Percentiles rank a stretch among this genome's conserved stretches.
phyloP scores from a whole-genome alignment of 371 early-diverging fungal genomes.

The Rhizopus arrhizus region DNA sequence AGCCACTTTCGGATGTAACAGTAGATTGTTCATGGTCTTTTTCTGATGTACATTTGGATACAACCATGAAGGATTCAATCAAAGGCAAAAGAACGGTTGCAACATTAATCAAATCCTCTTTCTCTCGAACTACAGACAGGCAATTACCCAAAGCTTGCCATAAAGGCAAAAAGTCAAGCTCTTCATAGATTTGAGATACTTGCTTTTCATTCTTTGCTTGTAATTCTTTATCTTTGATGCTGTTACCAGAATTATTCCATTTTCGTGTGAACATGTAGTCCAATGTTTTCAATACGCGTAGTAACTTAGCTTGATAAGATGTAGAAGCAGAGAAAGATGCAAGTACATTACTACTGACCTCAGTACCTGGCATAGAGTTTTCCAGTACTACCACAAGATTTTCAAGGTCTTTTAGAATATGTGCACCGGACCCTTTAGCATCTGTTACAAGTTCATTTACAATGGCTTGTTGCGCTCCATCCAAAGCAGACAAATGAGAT shows the following conservation, averaged over 20 bases:
- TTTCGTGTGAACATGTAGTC: constrained; percentile 78
- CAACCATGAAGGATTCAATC: constrained; percentile 97
- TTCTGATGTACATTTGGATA: constrained; percentile 73
- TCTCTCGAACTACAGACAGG: constrained; percentile 72
- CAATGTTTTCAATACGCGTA: constrained; percentile 92
- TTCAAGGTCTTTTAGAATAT: constrained; percentile 70
- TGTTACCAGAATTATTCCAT: constrained; percentile 27
- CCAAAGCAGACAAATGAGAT: constrained; percentile 79
- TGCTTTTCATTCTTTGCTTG: constrained; percentile 56
- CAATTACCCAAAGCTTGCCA: constrained; percentile 84
- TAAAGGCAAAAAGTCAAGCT: constrained; percentile 69
- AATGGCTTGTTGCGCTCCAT: constrained; percentile 76
- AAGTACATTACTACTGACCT: constrained; percentile 64
- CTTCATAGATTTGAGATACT: constrained; percentile 70
- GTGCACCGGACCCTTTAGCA: constrained; percentile 71
- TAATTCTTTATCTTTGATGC: constrained; percentile 17
- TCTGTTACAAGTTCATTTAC: constrained; percentile 73
- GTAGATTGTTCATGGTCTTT: constrained; percentile 38
- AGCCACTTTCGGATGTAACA: constrained; percentile 17
- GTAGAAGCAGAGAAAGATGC: constrained; percentile 82
- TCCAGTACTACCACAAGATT: constrained; percentile 64
- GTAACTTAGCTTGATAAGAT: constrained; percentile 87
- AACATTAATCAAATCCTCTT: constrained; percentile 82
- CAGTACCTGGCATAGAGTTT: constrained; percentile 59
- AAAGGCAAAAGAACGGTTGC: constrained; percentile 92